phyloP scores from a whole-genome alignment of 164 flowering plant genomes.

The Stephania yunnanensis region DNA sequence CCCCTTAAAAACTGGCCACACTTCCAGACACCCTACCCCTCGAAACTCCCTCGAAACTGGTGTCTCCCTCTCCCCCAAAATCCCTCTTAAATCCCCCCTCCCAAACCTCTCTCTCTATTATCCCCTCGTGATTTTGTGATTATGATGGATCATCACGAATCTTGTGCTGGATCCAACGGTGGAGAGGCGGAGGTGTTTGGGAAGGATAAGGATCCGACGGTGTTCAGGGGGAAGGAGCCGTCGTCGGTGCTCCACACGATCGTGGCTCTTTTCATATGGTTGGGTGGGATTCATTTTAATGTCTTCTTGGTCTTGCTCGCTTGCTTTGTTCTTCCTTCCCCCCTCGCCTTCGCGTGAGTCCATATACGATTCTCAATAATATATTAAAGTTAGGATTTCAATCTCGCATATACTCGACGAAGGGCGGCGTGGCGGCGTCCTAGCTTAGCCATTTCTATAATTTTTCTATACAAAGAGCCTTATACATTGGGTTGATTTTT shows the following conservation, averaged over 20 bases:
- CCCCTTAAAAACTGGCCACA: neutral
- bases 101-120: no score
- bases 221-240: conserved; percentile 25
- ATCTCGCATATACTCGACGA: no score
- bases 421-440: no score
- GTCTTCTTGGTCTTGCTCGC: conserved; percentile 34
- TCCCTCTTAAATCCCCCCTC: neutral
- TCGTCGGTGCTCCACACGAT: conserved; percentile 20
- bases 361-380: conserved; percentile 8
- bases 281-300: conserved; percentile 57
- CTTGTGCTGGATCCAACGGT: no score
- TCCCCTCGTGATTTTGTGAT: no score
- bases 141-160: no score
- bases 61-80: neutral
- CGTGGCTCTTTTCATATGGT: conserved; percentile 52
- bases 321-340: conserved; percentile 44
- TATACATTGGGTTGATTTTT: no score
- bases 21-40: neutral
- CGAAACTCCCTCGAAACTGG: neutral
- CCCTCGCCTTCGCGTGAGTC: conserved; percentile 36
- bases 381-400: no score
- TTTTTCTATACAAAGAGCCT: no score
- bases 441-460: neutral
- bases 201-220: conserved; percentile 14
- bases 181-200: no score